These are phyloP conservation scores for Mercurialis annua DNA, from an alignment of 345 rosid species.

Conservation along the genomic window DNA sequence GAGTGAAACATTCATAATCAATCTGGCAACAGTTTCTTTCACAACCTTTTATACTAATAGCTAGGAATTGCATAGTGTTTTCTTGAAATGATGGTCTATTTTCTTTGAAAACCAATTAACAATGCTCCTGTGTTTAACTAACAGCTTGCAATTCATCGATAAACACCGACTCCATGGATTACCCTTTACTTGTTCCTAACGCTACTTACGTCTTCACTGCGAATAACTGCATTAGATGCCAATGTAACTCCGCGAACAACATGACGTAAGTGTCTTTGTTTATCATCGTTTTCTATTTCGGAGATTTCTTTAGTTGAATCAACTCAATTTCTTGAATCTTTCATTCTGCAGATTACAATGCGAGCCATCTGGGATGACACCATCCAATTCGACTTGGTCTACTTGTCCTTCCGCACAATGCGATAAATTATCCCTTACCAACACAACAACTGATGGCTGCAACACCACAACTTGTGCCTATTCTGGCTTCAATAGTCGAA, in stretches of 20 bases:
- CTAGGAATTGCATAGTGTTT: background rate
- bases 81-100: background rate
- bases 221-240: constrained; percentile 58
- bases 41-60: no score
- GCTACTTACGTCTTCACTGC: constrained; percentile 58
- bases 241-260: constrained; percentile 51
- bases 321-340: constrained; percentile 1
- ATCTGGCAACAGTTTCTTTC: no score
- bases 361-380: constrained; percentile 39
- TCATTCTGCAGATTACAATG: constrained; percentile 57
- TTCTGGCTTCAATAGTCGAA: constrained; percentile 47
- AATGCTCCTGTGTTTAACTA: background rate
- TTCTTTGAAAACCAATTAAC: background rate
- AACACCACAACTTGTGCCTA: constrained; percentile 51
- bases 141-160: constrained; percentile 73
- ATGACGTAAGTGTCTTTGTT: constrained; percentile 50
- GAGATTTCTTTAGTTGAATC: background rate
- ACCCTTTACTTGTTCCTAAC: constrained; percentile 43
- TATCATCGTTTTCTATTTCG: background rate
- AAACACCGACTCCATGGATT: constrained; percentile 43
- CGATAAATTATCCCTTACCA: constrained; percentile 37
- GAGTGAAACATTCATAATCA: no score
- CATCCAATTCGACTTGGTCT: constrained; percentile 26
- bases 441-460: constrained; percentile 38
- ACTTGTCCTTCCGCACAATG: constrained; percentile 61